Conservation (phyloP, 305 asterid species). For the Nicotiana rustica region DNA sequence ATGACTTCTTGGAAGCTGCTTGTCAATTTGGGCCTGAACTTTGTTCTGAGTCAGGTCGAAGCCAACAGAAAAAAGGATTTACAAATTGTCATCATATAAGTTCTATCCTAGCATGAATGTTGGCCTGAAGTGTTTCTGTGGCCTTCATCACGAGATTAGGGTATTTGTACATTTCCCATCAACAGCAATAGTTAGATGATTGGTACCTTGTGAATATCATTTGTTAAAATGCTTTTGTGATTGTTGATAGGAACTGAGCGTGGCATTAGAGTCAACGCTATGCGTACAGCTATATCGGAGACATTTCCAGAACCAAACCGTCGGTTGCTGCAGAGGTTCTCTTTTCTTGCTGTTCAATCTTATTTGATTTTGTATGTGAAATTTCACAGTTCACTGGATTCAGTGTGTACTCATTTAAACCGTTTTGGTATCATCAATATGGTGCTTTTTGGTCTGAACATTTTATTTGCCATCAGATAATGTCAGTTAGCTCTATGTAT, state of each 20-base stretch:
- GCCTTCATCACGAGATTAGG: slow-evolving; percentile 7
- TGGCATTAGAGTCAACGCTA: slow-evolving; percentile 72
- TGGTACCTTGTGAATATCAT: background rate
- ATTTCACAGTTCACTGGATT: slow-evolving; percentile 1
- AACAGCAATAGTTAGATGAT: background rate
- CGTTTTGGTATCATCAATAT: background rate
- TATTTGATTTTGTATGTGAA: slow-evolving; percentile 22
- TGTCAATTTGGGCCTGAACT: slow-evolving; percentile 19
- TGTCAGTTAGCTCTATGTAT: slow-evolving; percentile 7
- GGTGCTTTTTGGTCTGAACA: background rate
- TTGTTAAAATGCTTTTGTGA: slow-evolving; percentile 33
- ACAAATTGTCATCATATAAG: background rate
- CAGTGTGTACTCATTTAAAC: background rate
- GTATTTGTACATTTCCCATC: slow-evolving; percentile 4
- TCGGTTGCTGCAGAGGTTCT: slow-evolving; percentile 87
- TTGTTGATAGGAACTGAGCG: slow-evolving; percentile 82
- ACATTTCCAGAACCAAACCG: slow-evolving; percentile 99
- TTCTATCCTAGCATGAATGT: slow-evolving; percentile 25
- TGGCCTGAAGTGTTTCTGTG: slow-evolving; percentile 7
- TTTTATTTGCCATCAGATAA: slow-evolving; percentile 12
- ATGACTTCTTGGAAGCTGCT: background rate
- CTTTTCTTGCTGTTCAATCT: slow-evolving; percentile 24
- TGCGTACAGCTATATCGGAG: slow-evolving; percentile 96
- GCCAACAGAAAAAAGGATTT: background rate
- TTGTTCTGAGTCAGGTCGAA: background rate